These are phyloP conservation scores for Cutaneotrichosporon arboriforme DNA, from an alignment of 1,284 basidiomycete genomes.

Conservation along the genomic window DNA sequence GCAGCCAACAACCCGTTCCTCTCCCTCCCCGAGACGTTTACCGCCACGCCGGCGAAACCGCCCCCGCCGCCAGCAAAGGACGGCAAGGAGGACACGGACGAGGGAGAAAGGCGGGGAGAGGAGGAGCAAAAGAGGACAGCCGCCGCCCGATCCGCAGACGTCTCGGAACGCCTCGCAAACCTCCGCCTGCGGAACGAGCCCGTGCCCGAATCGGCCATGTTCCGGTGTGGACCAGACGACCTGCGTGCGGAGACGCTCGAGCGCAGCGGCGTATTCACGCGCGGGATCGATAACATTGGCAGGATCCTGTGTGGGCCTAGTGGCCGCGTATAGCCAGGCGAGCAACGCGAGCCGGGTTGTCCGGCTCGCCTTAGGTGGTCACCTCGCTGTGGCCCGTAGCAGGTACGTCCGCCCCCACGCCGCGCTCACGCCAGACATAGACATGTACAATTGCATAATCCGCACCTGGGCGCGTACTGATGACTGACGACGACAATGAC, in stretches of 20 bases:
- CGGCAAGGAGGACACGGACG: not conserved
- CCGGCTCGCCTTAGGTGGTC: no score
- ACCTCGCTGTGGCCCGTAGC: not conserved
- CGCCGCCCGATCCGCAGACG: no score
- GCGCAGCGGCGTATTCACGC: constrained; percentile 29
- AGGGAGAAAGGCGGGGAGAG: not conserved
- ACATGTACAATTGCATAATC: not conserved
- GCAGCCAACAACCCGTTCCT: constrained; percentile 43
- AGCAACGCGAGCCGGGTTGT: no score
- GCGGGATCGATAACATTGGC: constrained; percentile 35
- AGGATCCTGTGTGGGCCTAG: constrained; percentile 29
- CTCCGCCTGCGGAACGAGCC: constrained; percentile 8
- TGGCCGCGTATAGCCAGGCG: not conserved
- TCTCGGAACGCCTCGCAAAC: not conserved
- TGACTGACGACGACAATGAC: no score
- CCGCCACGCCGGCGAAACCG: constrained; percentile 12
- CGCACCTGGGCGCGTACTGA: not conserved
- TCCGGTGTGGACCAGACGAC: constrained; percentile 34
- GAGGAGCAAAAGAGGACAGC: constrained; percentile 1
- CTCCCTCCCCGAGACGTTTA: constrained; percentile 29
- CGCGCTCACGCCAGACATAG: constrained; percentile 1
- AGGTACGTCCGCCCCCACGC: not conserved
- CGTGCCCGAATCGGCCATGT: constrained; percentile 28
- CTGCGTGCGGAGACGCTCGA: constrained; percentile 32
- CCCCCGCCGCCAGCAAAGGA: not conserved